Base-by-base conservation (phyloP, 768 basidiomycete genomes). In the Russula ochroleuca region DNA sequence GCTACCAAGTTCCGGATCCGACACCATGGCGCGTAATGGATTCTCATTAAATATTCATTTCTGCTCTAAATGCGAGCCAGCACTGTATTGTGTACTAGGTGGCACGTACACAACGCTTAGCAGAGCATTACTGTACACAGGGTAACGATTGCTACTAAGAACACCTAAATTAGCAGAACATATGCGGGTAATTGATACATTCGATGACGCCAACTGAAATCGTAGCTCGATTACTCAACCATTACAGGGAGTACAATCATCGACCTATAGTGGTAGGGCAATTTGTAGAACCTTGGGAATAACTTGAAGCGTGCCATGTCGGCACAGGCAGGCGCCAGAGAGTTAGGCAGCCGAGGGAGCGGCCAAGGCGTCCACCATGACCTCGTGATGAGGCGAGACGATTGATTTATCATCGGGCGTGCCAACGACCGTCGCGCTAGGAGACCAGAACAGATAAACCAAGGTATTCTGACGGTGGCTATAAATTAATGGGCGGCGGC, bases 381-480 rank as follows among this genome's bases (percentile, higher is more conserved):
- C 43, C 40, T 45, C 56, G 40, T 51, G 62, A 41, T 53, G 57
- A 49, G 17, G 37, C 14, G 43, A 7, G 13, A 19, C 13, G 50
- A 58, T 23, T 14, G 17, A 28, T 60, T 64, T 64, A 37, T 64
- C 63, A 49, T 59, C 58, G 1, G 63, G 63, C 14, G 63, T 64
- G 9, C 63, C 63, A 2, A 64, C 53, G 23, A 60, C 38, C 38
- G 63, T 64, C 53, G 47, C 17, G 9, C 63, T 64, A n/a, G n/a
- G 52, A 41, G 5, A 38, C 23, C 15, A 38, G 5, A 28, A 28
- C 31, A 13, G 7, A 15, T 9, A 7, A 61, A 8, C 41, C 9
- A 17, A 33, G 2, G n/a, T 3, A 31, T 10, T n/a, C 7, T 8
- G 43, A 13, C 9, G 3, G 0, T 13, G 19, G 10, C 9, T 19